Conservation (phyloP, 768 basidiomycete species). For the Suillus plorans region DNA sequence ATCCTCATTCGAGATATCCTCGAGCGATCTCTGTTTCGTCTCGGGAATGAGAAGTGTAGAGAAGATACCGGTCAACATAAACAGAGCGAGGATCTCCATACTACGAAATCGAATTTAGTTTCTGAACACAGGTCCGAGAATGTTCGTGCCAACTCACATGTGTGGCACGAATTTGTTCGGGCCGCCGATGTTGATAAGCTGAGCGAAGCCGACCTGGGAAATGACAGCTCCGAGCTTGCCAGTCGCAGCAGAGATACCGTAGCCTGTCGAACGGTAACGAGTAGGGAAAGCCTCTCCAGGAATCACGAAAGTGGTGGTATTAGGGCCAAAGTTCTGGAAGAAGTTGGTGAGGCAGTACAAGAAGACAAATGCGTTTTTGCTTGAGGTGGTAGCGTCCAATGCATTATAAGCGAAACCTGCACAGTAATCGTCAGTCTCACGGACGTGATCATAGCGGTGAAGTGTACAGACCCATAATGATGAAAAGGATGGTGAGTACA, state of each 20-base stretch:
- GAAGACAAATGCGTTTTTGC: slow-evolving; percentile 68
- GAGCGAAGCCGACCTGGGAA: slow-evolving; percentile 75
- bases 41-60: slow-evolving; percentile 81
- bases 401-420: slow-evolving; percentile 68
- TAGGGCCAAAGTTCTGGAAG: slow-evolving; percentile 89
- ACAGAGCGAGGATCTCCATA: slow-evolving; percentile 78
- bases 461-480: slow-evolving; percentile 59
- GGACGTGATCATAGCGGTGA: neutral
- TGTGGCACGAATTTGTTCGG: slow-evolving; percentile 59
- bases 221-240: slow-evolving; percentile 86
- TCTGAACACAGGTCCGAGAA: slow-evolving; percentile 1
- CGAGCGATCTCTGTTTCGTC: slow-evolving; percentile 65
- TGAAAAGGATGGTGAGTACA: slow-evolving; percentile 62
- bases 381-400: slow-evolving; percentile 41
- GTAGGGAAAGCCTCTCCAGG: slow-evolving; percentile 88
- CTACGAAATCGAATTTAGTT: slow-evolving; percentile 30
- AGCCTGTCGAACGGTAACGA: slow-evolving; percentile 81
- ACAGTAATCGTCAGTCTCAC: slow-evolving; percentile 7
- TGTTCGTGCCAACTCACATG: slow-evolving; percentile 47
- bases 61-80: slow-evolving; percentile 84
- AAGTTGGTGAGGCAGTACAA: slow-evolving; percentile 87
- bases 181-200: slow-evolving; percentile 69
- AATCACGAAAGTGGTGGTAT: slow-evolving; percentile 76
- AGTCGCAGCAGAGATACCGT: slow-evolving; percentile 80
- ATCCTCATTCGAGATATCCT: slow-evolving; percentile 72